A percentile compares a stretch with the other conserved stretches of the same genome.
These are phyloP conservation scores for Phialophora expanda DNA, from an alignment of 2,329 filamentous ascomycete genomes.

Conservation along the genomic window DNA sequence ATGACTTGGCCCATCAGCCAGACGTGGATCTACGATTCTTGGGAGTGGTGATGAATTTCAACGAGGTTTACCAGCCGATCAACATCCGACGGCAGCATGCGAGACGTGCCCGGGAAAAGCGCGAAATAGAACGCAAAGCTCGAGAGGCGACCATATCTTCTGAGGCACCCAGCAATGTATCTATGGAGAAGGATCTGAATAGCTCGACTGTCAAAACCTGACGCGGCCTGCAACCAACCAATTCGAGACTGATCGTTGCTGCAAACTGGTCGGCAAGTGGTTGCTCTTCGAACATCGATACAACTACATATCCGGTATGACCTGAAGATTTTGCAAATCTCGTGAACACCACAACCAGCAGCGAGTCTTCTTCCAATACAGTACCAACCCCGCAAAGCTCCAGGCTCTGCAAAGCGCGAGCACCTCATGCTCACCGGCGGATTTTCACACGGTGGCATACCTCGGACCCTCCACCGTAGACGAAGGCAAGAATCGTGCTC, in stretches of 20 bases:
- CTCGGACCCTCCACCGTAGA: not conserved
- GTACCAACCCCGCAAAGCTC: no score
- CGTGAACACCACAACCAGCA: not conserved
- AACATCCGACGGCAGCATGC: conserved; percentile 61
- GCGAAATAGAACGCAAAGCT: conserved; percentile 31
- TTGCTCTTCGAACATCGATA: not conserved
- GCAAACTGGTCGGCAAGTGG: not conserved
- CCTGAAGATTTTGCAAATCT: not conserved
- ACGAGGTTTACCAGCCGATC: conserved; percentile 87
- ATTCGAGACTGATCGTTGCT: not conserved
- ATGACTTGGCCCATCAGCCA: conserved; percentile 89
- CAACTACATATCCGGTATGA: not conserved
- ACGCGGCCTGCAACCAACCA: not conserved
- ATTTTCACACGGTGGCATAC: not conserved
- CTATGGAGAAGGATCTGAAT: conserved; percentile 31
- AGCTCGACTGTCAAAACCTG: conserved; percentile 24
- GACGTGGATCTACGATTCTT: conserved; percentile 96
- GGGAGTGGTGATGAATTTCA: conserved; percentile 98
- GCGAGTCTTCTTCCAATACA: no score
- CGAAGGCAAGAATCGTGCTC: not conserved
- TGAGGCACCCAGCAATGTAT: conserved; percentile 24
- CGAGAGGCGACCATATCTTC: conserved; percentile 30
- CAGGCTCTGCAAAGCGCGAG: no score
- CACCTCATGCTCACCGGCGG: no score
- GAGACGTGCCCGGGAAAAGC: conserved; percentile 39